Base-by-base conservation (phyloP, 768 basidiomycete genomes). In the Tylopilus vinaceipallidus region DNA sequence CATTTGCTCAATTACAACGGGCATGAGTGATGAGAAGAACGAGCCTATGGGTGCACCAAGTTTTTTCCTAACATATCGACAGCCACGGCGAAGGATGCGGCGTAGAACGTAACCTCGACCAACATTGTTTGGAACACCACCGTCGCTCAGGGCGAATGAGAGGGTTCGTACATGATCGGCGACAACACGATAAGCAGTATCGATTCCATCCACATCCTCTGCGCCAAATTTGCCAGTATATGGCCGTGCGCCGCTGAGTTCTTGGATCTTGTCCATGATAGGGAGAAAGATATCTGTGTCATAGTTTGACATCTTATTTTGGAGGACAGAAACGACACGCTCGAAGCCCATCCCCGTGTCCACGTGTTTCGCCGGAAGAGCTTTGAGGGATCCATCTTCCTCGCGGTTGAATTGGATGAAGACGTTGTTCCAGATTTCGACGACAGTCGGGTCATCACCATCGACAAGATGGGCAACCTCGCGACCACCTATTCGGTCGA, bases 331-430 rank as follows among this genome's bases (percentile, higher is more conserved):
- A 23, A 99, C 97, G 24, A 99, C 77, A 45, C 97, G 91, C 68
- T 99, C 97, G 69, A 97, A 99, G 36, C 97, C 97, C 95, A 99
- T 94, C 43, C 97, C 97, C 6, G 97, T 99, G 66, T 99, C 97
- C 54, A 99, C 90, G 60, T 99, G 97, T 70, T 94, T 93, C 27
- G 86, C 82, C 22, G 97, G 97, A 13, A 99, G 79, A 1, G 80
- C 52, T 45, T 80, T 83, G 14, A 99, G 79, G 17, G 84, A 82
- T 34, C 89, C 88, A 49, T 95, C 89, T 37, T 83, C 80, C 68
- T 98, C 95, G 40, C 97, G 89, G 67, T 99, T 98, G 75, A 89
- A 99, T 62, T 98, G 95, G 64, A 99, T 98, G 67, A 98, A 99
- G 49, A 99, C 97, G 66, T 97, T 98, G 75, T 99, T 99, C 97